Evolutionary conservation across 768 basidiomycete species (phyloP), one percentile per base, ranked within the genome.

Genomic region (Pisolithus albus): DNA sequence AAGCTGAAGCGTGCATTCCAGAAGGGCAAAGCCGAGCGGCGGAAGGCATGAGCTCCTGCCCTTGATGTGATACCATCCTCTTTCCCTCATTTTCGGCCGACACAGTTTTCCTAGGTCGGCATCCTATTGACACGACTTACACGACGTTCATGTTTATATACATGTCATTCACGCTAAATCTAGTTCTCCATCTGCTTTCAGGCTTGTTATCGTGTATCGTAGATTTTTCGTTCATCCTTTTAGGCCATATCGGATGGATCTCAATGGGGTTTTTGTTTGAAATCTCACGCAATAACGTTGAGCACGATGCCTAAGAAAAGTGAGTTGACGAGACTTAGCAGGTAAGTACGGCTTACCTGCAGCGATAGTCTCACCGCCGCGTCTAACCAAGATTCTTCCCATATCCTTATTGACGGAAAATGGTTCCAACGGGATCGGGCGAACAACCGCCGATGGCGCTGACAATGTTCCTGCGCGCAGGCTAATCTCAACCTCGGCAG

Each of bases 321-420:
- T 52, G 44, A 58, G 56, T 47, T 38, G 42, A 46, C 23, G 3
- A 18, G 43, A 21, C 15, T 18, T 8, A 21, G n/a, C 4, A 1
- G 19, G 37, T 21, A 19, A 1, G 4, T 10, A 49, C 34, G 18
- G 50, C 75, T 47, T 58, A 85, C 93, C 94, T 42, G 94, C 94
- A 37, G 84, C 92, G 53, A 99, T 88, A 0, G 96, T 97, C 71
- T 97, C 94, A 0, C 96, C 96, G 28, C 82, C 84, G 49, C 95
- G 73, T 41, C 96, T 75, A 52, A 99, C 74, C 56, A 99, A 64
- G 47, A 99, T 79, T 44, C 96, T 73, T 0, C 96, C 96, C 96
- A 98, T 96, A 50, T 94, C 90, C 68, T 98, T 99, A 70, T 94
- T 98, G 7, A 71, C 70, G 1, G 82, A 68, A 58, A 96, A 95